Evolutionary conservation across 805 yeast genomes (phyloP).

Genomic region (Wickerhamiella dianesei): DNA sequence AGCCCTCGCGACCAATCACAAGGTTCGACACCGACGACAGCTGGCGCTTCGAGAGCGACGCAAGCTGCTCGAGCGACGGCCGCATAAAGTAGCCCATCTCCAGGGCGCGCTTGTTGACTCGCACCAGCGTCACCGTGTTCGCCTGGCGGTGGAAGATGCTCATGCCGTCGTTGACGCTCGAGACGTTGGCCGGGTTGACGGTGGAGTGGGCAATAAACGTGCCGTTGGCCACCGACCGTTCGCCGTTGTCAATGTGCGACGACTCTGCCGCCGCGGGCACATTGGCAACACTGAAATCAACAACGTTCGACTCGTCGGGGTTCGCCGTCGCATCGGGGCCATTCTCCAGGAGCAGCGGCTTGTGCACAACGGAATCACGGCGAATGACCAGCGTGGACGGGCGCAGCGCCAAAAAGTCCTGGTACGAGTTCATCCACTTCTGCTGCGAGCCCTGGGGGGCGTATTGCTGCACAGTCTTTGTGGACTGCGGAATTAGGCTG

Average conservation of each 20-base stretch:
- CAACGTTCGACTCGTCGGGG: not conserved
- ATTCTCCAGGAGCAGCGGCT: not conserved
- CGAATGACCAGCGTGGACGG: conserved; percentile 17
- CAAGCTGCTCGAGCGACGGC: conserved; percentile 55
- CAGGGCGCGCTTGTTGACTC: conserved; percentile 19
- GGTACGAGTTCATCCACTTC: conserved; percentile 18
- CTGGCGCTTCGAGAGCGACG: conserved; percentile 40
- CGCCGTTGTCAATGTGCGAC: not conserved
- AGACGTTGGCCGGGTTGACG: not conserved
- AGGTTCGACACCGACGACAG: conserved; percentile 47
- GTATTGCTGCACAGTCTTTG: not conserved
- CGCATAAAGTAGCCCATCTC: conserved; percentile 58
- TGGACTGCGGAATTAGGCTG: not conserved
- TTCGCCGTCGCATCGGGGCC: not conserved
- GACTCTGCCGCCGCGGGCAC: not conserved
- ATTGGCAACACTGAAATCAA: not conserved
- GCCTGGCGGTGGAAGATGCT: conserved; percentile 12
- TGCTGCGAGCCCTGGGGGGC: not conserved
- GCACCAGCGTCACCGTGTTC: conserved; percentile 12
- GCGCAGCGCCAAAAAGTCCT: conserved; percentile 14
- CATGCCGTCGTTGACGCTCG: not conserved
- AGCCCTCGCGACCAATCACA: conserved; percentile 57
- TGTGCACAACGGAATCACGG: conserved; percentile 1
- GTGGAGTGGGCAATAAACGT: not conserved
- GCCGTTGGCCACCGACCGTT: not conserved